Evolutionary conservation across 495 filamentous ascomycete species (phyloP).

Genomic region (Xylaria venustula): DNA sequence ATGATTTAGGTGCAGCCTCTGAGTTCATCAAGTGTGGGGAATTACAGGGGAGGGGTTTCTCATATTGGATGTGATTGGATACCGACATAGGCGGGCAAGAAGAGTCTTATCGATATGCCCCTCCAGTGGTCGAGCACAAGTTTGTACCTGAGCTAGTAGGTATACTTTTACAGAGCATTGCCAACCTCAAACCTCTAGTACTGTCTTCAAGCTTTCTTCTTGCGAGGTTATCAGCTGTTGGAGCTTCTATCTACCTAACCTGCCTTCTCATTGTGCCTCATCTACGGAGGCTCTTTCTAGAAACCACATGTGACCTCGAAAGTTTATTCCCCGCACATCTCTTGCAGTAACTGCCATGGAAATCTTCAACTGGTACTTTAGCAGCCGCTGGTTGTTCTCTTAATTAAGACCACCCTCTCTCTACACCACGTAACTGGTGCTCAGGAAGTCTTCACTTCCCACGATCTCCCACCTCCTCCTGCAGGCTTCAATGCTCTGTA

Average conservation of each 20-base stretch:
- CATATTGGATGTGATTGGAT: no score
- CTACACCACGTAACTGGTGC: not conserved
- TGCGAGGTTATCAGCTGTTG: not conserved
- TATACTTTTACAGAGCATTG: no score
- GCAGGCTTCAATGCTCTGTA: not conserved
- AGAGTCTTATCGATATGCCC: constrained; percentile 17
- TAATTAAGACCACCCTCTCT: not conserved
- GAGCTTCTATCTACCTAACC: not conserved
- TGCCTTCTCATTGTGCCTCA: not conserved
- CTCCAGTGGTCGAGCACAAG: not conserved
- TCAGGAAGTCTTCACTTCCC: not conserved
- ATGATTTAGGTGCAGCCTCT: no score
- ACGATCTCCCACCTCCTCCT: not conserved
- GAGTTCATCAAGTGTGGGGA: no score
- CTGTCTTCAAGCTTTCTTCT: not conserved
- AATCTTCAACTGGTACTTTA: not conserved
- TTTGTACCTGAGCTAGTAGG: no score
- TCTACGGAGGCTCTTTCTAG: not conserved
- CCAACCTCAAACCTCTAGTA: not conserved
- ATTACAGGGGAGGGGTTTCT: no score
- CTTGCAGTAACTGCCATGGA: constrained; percentile 10
- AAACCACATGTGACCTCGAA: not conserved
- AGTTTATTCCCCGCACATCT: no score
- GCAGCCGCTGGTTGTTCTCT: constrained; percentile 10
- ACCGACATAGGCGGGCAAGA: not conserved